Percentiles rank a stretch among this genome's conserved stretches.
Evolutionary conservation across 352 stramenopile species (phyloP).

Genomic region (Phytophthora agathidicida): DNA sequence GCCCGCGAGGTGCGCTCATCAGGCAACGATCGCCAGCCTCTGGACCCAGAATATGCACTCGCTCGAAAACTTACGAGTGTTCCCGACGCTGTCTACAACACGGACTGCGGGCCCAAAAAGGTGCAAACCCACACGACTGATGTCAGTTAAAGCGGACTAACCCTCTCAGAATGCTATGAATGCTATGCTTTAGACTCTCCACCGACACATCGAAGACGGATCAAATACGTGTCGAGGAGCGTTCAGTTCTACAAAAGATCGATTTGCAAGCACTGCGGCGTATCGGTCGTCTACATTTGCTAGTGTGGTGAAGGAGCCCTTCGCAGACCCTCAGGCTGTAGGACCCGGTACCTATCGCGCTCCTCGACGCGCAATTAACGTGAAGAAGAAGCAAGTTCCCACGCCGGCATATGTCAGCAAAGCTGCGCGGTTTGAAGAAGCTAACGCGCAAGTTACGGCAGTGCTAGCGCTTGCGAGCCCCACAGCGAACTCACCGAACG

Average conservation of each 20-base stretch:
- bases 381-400: constrained; percentile 67
- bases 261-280: constrained; percentile 66
- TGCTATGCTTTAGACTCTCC: constrained; percentile 39
- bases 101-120: constrained; percentile 68
- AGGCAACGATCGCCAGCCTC: constrained; percentile 41
- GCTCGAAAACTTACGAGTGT: constrained; percentile 53
- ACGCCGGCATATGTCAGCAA: constrained; percentile 66
- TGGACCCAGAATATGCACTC: constrained; percentile 51
- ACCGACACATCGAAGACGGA: constrained; percentile 49
- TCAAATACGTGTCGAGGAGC: constrained; percentile 55
- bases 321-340: constrained; percentile 60
- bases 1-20: constrained; percentile 27
- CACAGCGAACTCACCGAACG: constrained; percentile 7
- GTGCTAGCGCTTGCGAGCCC: constrained; percentile 37
- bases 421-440: constrained; percentile 57
- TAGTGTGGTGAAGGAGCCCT: constrained; percentile 77
- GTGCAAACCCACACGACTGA: background rate
- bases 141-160: background rate
- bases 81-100: constrained; percentile 68
- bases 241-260: constrained; percentile 71
- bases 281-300: constrained; percentile 74
- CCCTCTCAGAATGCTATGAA: background rate
- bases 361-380: constrained; percentile 59
- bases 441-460: constrained; percentile 55
- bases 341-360: constrained; percentile 65